Evolutionary conservation across 768 basidiomycete species (phyloP).

Genomic region (Lactifluus echinatus): DNA sequence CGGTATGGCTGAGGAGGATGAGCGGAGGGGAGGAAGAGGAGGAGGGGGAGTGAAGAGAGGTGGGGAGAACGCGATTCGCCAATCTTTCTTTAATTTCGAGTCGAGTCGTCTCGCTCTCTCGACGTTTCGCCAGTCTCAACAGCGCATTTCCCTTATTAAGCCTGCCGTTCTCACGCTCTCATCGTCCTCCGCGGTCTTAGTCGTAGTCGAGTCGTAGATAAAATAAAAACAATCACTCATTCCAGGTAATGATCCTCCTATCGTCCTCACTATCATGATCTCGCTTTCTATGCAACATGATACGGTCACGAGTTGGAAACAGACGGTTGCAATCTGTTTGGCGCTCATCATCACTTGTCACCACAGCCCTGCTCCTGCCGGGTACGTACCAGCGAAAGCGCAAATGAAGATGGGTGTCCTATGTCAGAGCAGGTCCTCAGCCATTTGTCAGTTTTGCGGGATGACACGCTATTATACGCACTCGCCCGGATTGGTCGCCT

Average conservation of each 20-base stretch:
- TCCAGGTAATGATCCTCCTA: slow-evolving; percentile 62
- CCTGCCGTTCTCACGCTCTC: neutral
- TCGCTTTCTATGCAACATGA: slow-evolving; percentile 64
- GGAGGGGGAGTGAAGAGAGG: neutral
- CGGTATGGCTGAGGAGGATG: slow-evolving; percentile 47
- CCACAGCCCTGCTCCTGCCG: neutral
- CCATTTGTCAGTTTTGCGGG: no score
- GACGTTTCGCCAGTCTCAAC: neutral
- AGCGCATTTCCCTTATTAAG: neutral
- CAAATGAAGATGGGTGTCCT: slow-evolving; percentile 83
- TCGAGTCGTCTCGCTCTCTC: no score
- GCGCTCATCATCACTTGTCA: neutral
- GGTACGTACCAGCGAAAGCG: slow-evolving; percentile 42
- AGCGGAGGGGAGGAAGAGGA: neutral
- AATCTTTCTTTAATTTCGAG: no score
- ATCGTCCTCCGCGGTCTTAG: neutral
- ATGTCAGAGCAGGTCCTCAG: neutral
- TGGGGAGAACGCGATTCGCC: neutral
- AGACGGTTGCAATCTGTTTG: slow-evolving; percentile 55
- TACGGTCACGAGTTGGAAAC: slow-evolving; percentile 58
- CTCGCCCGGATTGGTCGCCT: slow-evolving; percentile 59
- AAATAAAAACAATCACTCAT: slow-evolving; percentile 24
- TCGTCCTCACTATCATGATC: slow-evolving; percentile 57
- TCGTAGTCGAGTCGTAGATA: no score
- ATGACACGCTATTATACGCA: slow-evolving; percentile 29